A percentile compares a stretch with the other conserved stretches of the same genome.
These are phyloP conservation scores for Nicotiana knightiana DNA, from an alignment of 257 asterid genomes.

Conservation along the genomic window DNA sequence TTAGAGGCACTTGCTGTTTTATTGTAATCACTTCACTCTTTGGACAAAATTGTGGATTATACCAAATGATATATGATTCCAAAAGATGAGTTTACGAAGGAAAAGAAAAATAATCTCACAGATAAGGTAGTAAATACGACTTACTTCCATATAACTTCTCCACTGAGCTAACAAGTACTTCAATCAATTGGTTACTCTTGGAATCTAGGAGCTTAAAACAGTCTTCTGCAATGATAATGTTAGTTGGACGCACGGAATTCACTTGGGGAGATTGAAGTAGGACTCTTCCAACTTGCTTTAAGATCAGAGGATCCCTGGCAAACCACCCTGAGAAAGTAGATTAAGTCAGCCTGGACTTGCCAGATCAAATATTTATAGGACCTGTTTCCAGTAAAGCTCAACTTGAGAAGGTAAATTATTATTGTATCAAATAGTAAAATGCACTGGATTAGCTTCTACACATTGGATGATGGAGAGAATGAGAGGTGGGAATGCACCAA, in stretches of 20 bases:
- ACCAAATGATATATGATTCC: too few relatives aligned
- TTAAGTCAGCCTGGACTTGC: background rate
- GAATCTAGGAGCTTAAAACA: slow-evolving; percentile 64
- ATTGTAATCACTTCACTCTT: too few relatives aligned
- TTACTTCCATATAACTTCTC: slow-evolving; percentile 55
- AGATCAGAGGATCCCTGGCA: slow-evolving; percentile 61
- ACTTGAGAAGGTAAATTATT: too few relatives aligned
- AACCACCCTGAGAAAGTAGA: slow-evolving; percentile 63
- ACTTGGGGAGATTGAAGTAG: slow-evolving; percentile 32
- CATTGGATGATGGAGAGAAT: too few relatives aligned
- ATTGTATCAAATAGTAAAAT: too few relatives aligned
- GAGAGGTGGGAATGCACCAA: too few relatives aligned
- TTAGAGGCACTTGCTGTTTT: too few relatives aligned
- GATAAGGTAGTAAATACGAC: slow-evolving; percentile 6
- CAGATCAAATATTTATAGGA: too few relatives aligned
- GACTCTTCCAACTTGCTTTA: slow-evolving; percentile 67
- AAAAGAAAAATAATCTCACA: background rate
- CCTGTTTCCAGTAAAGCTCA: too few relatives aligned
- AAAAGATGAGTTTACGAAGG: too few relatives aligned
- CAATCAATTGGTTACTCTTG: slow-evolving; percentile 28
- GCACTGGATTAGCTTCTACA: too few relatives aligned
- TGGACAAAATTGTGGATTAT: too few relatives aligned
- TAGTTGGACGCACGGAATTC: slow-evolving; percentile 22
- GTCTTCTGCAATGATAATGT: slow-evolving; percentile 66
- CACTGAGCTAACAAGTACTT: slow-evolving; percentile 32